Evolutionary conservation across 2,329 filamentous ascomycete species (phyloP), one percentile per base, ranked within the genome.

Genomic region (Endothia cerciana): DNA sequence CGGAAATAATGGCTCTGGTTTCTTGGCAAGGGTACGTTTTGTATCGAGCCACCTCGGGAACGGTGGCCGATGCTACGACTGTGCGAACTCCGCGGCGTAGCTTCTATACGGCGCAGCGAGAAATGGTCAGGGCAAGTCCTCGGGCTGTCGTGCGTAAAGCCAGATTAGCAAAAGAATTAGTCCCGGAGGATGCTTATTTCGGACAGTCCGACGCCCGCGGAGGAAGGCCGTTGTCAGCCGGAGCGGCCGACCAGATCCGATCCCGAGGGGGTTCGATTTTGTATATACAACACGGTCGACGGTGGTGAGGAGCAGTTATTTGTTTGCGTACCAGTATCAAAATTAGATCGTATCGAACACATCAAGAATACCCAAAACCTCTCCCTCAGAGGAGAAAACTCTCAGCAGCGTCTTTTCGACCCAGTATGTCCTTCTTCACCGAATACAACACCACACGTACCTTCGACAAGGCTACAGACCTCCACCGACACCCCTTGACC

Each of bases 371-470:
- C 19, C 19, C 41, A 19, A 43, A 15, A 6, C 7, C 19, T 43
- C 17, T 10, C 33, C 33, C 7, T 8, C 19, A 51, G 13, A 49
- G 25, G 19, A 3, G 15, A 13, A 28, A 25, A 49, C 13, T 25
- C 4, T 51, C 13, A 30, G 13, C 47, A 11, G 28, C 11, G 28
- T 22, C 47, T 22, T 28, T 22, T 51, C 47, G 7, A 28, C 22
- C n/a, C 13, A 28, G 15, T 28, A 66, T 66, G 65, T 25, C 47
- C 11, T 66, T 66, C 40, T 66, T 66, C 40, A 41, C 58, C 2
- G 49, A 51, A 3, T 30, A 60, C 30, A 55, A 22, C 19, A 22
- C 33, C 25, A 45, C 38, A 3, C 15, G 30, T 10, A n/a, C 60
- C 4, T 56, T 49, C 22, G 51, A 64, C n/a, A 60, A 43, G 13